Evolutionary conservation across 2,329 filamentous ascomycete species (phyloP), one percentile per base, ranked within the genome.

Genomic region (Ceratocystis colombiana): DNA sequence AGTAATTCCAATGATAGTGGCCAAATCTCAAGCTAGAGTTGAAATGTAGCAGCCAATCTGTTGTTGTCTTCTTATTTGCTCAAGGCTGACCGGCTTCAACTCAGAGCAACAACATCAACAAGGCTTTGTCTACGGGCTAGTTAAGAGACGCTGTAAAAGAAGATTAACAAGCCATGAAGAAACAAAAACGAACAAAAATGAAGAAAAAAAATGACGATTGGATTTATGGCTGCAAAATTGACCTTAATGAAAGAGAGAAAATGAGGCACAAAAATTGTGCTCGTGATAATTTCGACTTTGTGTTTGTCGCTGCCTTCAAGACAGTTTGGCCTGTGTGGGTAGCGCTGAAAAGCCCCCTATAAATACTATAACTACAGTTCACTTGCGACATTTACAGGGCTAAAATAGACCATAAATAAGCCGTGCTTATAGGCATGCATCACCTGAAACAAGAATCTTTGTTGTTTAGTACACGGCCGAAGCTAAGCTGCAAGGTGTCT

Each of bases 261-360:
- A 10, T 20, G 48, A 50, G 48, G 48, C 48, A 20, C n/a, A 50
- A 41, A 41, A 50, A 12, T 22, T 50, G 48, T 50, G 48, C 48
- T 50, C n/a, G n/a, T 50, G 48, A 50, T 50, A 50, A 50, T 22
- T 50, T 50, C 48, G 48, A 22, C 48, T 25, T n/a, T 48, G 17
- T 20, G 46, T 22, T 20, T 48, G 46, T 41, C 37, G 3, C 37
- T 12, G 33, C 3, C 37, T 41, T 41, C 37, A 41, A 1, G 37
- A 41, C 37, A 41, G 10, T 12, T 41, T 15, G 10, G 37, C 37
- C 37, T 41, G 12, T 41, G 37, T 41, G 37, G 5, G 12, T 4
- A 15, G 37, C 37, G 37, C 37, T 41, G 10, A 41, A 15, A 15
- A 15, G 0, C 37, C 12, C 0, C 12, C 48, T 53, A n/a, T 8